Evolutionary conservation across 192 early-diverging fungal genomes (phyloP), one percentile per base, ranked within the genome.

Genomic region (Backusella morwellensis): DNA sequence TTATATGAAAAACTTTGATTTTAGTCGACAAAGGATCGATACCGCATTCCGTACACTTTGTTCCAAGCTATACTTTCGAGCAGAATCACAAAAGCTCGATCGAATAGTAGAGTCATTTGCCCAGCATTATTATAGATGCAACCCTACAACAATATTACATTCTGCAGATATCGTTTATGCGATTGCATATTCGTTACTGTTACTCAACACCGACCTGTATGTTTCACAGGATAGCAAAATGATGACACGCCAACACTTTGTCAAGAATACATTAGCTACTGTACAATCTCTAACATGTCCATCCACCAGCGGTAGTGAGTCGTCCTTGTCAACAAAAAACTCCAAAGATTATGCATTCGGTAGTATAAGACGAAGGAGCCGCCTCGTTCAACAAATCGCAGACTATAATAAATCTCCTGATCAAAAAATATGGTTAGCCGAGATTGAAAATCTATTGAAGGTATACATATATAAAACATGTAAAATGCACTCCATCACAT

Each of bases 201-300:
- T 98, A 54, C 87, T 98, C 5, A 97, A 97, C 80, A 98, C 97
- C 6, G 97, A 98, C 77, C 81, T 97, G 54, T 93, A 97, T 75
- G 88, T 95, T 75, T 94, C 93, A 23, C 90, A 92, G 81, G 26
- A 79, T 21, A 90, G 17, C 7, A 87, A 78, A 50, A 83, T 88
- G 40, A 96, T 97, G 93, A 88, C 91, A 12, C 83, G 87, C 59
- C 90, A 89, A 32, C 85, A 89, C n/a, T 94, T 93, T 79, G 83
- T 92, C 21, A 84, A 88, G 50, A 94, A 94, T 52, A 94, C 93
- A 0, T 88, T 93, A 59, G 56, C 56, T 63, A 63, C 56, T 29
- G 56, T 63, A 63, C 8, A 63, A 38, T 36, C 36, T 23, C 35
- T 70, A 23, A 35, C 40, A 23, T 70, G 21, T 21, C 68, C 68